Conservation (phyloP, 768 basidiomycete species). For the Lentinula boryana region DNA sequence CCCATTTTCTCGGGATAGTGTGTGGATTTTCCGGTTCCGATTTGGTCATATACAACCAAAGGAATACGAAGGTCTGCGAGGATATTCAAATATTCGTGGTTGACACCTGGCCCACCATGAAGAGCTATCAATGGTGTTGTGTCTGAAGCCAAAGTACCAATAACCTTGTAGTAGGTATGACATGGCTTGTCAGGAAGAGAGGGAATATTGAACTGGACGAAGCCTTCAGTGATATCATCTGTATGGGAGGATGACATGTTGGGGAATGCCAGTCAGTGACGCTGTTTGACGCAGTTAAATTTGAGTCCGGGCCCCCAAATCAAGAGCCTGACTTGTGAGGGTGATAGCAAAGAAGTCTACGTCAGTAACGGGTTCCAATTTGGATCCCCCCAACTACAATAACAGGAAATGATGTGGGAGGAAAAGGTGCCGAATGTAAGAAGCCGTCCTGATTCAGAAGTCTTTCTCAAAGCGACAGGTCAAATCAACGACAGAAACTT, state of each 20-base stretch:
- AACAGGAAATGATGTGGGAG: no score
- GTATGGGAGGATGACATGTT: no score
- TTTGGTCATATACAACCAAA: constrained; percentile 39
- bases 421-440: no score
- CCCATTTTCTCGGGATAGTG: constrained; percentile 34
- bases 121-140: constrained; percentile 31
- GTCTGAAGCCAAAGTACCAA: constrained; percentile 23
- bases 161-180: constrained; percentile 36
- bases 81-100: constrained; percentile 29
- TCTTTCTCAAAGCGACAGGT: no score
- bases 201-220: constrained; percentile 18
- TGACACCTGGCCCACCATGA: constrained; percentile 37
- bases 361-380: no score
- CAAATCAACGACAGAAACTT: no score
- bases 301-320: no score
- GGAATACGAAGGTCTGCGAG: constrained; percentile 30
- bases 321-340: no score
- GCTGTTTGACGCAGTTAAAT: no score
- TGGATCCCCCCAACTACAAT: no score
- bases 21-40: constrained; percentile 37
- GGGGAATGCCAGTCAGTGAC: background rate
- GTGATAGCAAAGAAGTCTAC: no score
- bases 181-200: constrained; percentile 21
- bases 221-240: constrained; percentile 11
- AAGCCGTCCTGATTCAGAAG: no score